phyloP scores from a whole-genome alignment of 768 basidiomycete genomes.

The Imleria badia region DNA sequence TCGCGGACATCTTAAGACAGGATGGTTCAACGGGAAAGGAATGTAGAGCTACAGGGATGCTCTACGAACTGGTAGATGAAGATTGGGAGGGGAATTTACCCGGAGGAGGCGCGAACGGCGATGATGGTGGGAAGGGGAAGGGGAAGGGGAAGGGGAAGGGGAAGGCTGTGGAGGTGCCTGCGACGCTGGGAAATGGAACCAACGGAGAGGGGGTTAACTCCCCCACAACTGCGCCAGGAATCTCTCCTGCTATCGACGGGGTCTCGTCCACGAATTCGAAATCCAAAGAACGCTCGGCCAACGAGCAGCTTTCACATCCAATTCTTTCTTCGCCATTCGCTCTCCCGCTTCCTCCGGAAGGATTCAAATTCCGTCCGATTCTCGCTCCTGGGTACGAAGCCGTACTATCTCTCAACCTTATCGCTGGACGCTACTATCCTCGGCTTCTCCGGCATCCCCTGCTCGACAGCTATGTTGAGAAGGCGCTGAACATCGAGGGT shows the following conservation, averaged over 20 bases:
- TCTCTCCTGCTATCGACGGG: slow-evolving; percentile 18
- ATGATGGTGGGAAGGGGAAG: slow-evolving; percentile 27
- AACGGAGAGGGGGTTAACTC: neutral
- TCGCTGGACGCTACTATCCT: slow-evolving; percentile 84
- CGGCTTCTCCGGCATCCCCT: slow-evolving; percentile 65
- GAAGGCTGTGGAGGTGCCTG: slow-evolving; percentile 30
- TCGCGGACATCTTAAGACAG: slow-evolving; percentile 50
- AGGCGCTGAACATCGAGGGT: slow-evolving; percentile 38
- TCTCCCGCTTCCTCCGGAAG: slow-evolving; percentile 64
- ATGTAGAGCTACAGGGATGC: slow-evolving; percentile 66
- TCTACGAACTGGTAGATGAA: slow-evolving; percentile 76
- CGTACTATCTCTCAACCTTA: slow-evolving; percentile 63
- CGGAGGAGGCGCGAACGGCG: slow-evolving; percentile 12
- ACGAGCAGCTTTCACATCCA: slow-evolving; percentile 39
- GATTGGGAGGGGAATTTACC: slow-evolving; percentile 55
- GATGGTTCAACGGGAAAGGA: slow-evolving; percentile 49
- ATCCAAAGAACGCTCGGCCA: slow-evolving; percentile 20
- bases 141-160: slow-evolving; percentile 36
- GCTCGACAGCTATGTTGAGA: slow-evolving; percentile 41
- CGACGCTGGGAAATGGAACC: slow-evolving; percentile 3
- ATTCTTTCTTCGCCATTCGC: slow-evolving; percentile 34
- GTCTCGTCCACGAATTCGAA: slow-evolving; percentile 6
- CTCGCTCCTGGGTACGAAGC: slow-evolving; percentile 60
- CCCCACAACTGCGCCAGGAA: slow-evolving; percentile 13
- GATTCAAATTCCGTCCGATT: slow-evolving; percentile 70